These are phyloP conservation scores for Hypholoma fasciculare DNA, from an alignment of 768 basidiomycete genomes.

Conservation along the genomic window DNA sequence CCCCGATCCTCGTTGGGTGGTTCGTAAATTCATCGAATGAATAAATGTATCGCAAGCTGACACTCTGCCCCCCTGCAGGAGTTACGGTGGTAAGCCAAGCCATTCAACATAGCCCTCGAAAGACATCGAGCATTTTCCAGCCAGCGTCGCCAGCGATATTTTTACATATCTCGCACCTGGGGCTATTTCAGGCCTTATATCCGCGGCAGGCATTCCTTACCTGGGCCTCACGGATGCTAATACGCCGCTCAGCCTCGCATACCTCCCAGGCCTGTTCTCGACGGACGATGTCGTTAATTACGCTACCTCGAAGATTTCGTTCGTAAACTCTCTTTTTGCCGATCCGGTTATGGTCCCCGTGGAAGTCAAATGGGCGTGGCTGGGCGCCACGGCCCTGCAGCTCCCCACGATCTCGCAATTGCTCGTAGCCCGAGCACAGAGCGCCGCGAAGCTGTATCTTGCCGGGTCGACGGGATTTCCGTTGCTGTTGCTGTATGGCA, in stretches of 20 bases:
- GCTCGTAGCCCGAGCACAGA: background rate
- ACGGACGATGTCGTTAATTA: background rate
- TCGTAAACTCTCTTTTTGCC: slow-evolving; percentile 2
- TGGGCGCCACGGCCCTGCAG: background rate
- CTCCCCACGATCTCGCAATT: background rate
- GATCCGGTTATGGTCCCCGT: background rate
- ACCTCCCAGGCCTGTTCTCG: background rate
- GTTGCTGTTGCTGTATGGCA: background rate
- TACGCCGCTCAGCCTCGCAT: background rate
- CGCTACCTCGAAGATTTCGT: background rate
- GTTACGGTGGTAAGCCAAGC: background rate
- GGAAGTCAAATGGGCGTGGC: background rate
- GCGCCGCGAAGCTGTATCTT: background rate
- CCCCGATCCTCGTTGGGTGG: slow-evolving; percentile 1
- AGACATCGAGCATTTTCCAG: background rate
- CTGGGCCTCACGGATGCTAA: background rate
- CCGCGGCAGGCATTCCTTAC: slow-evolving; percentile 2
- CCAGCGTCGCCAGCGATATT: slow-evolving; percentile 4
- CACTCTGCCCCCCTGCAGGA: background rate
- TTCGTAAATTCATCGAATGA: background rate
- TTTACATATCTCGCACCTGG: slow-evolving; percentile 2
- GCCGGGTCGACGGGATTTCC: background rate
- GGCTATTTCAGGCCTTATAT: slow-evolving; percentile 1
- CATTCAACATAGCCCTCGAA: background rate
- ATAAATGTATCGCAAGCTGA: background rate